Evolutionary conservation across 306 rosid genomes (phyloP).

Genomic region (Heteromeles arbutifolia): DNA sequence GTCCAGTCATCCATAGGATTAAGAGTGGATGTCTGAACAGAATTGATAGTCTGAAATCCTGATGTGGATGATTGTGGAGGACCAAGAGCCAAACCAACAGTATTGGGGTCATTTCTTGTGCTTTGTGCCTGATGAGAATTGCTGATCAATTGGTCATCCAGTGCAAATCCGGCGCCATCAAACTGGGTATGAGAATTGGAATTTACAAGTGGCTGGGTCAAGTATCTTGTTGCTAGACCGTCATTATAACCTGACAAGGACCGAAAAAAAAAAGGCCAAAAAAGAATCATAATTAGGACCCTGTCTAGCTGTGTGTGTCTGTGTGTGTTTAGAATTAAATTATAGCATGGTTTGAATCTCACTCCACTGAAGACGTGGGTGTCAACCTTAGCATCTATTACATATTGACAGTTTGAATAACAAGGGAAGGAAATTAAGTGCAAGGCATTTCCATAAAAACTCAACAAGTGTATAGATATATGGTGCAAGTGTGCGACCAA

Average conservation of each 20-base stretch:
- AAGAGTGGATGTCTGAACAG: slow-evolving; percentile 42
- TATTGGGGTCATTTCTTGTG: slow-evolving; percentile 36
- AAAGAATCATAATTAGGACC: not conserved
- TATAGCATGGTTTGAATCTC: too few relatives aligned
- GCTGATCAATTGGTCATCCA: slow-evolving; percentile 49
- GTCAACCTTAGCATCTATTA: not conserved
- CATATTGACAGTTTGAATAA: too few relatives aligned
- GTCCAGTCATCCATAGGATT: slow-evolving; percentile 90
- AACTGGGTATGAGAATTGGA: slow-evolving; percentile 53
- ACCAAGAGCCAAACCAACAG: slow-evolving; percentile 82
- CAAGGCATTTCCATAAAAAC: not conserved
- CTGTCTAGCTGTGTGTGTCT: not conserved
- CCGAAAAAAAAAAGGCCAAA: not conserved
- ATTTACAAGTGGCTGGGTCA: slow-evolving; percentile 44
- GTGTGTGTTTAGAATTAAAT: not conserved
- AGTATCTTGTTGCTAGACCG: slow-evolving; percentile 41
- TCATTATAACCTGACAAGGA: slow-evolving; percentile 52
- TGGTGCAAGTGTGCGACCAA: not conserved
- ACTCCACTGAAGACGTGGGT: too few relatives aligned
- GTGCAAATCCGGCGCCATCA: slow-evolving; percentile 43
- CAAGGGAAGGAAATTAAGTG: not conserved
- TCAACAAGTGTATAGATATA: not conserved
- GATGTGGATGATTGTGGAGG: slow-evolving; percentile 76
- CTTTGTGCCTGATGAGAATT: slow-evolving; percentile 45
- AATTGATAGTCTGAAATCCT: slow-evolving; percentile 46